Base-by-base conservation (phyloP, 495 filamentous ascomycete genomes). In the Pyronema omphalodes region DNA sequence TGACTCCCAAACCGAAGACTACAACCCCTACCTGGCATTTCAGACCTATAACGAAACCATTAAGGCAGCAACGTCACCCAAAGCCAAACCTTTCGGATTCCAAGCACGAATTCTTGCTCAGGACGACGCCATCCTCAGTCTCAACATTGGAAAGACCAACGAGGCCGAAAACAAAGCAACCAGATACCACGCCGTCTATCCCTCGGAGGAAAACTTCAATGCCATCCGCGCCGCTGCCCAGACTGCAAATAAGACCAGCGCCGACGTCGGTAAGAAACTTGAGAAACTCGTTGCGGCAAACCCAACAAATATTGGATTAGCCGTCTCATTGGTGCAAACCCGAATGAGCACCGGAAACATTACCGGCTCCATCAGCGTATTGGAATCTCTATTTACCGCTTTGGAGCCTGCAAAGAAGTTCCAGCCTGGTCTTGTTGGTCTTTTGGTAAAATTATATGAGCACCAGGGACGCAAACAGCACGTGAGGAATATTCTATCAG, bases 371-470 rank as follows among this genome's bases (percentile, higher is more conserved):
- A 79, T 87, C 52, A 72, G 70, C 43, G 73, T 86, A 6, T 70
- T 99, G 14, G 85, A 93, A 60, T 73, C 72, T 7, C 76, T 79
- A 9, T 66, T 72, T 9, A 66, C 71, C 29, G 64, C 78, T 51
- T 65, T 74, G 29, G 77, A 86, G 56, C 72, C 77, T 49, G 74
- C 79, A 34, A 78, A 82, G 34, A 83, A 86, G 33, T 93, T 80
- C 65, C 80, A 86, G 35, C 91, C 93, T 0, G 93, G 93, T 23
- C 71, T 99, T 0, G 74, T 94, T 12, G 84, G 83, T n/a, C 72
- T 86, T 1, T 73, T 87, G 4, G 80, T 94, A 11, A 80, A 84
- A 3, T 71, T 99, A 0, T 94, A 94, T 68, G 76, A 77, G 55
- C 70, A 72, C 1, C 83, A 93, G 67, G 80, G 81, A 52, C 85